Evolutionary conservation across 495 filamentous ascomycete species (phyloP).

Genomic region (Pseudoneurospora amorphoporcata): DNA sequence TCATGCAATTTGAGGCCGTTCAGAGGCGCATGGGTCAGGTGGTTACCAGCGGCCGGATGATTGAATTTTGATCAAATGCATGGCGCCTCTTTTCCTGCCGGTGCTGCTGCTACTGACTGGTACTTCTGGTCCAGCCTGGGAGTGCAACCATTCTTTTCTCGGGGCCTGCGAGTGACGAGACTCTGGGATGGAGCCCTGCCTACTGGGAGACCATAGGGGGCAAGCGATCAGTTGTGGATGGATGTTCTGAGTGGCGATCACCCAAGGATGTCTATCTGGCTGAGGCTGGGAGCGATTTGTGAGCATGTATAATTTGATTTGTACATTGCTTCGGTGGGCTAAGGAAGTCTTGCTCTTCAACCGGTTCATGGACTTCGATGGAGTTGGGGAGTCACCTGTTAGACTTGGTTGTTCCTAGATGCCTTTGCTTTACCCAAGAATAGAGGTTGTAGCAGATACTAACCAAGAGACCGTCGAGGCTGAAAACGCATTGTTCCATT

Average conservation of each 20-base stretch:
- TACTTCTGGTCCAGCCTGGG: not conserved
- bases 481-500: too few species aligned
- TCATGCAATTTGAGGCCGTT: constrained; percentile 39
- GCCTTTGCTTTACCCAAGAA: not conserved
- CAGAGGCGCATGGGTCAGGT: constrained; percentile 16
- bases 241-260: not conserved
- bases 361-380: not conserved
- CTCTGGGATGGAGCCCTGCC: too few species aligned
- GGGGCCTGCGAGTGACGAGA: not conserved
- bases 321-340: not conserved
- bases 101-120: not conserved
- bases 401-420: not conserved
- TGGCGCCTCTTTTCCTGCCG: not conserved
- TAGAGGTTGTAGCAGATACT: too few species aligned
- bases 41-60: constrained; percentile 5
- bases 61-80: constrained; percentile 1
- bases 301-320: not conserved
- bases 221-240: not conserved
- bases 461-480: too few species aligned
- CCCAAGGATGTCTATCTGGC: not conserved
- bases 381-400: not conserved
- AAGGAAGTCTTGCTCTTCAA: not conserved
- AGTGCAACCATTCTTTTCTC: not conserved
- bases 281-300: not conserved
- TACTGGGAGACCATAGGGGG: not conserved